phyloP scores from a whole-genome alignment of 805 yeast species.

The Cephaloascus fragrans region DNA sequence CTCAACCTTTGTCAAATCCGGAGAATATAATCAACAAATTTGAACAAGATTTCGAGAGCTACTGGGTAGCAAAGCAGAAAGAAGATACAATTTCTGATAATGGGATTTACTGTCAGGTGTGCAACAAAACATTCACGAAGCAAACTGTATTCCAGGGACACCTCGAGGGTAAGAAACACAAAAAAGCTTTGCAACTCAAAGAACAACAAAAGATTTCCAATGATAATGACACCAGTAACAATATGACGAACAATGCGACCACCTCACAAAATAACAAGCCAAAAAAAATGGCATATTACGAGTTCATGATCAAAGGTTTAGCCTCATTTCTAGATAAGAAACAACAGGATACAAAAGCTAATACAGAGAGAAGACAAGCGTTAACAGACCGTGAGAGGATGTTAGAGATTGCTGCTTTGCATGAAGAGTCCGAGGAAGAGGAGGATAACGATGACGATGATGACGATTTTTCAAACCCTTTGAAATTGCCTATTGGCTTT shows the following conservation, averaged over 20 bases:
- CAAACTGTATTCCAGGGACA: slow-evolving; percentile 61
- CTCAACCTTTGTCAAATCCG: slow-evolving; percentile 38
- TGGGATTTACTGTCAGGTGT: slow-evolving; percentile 48
- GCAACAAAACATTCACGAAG: slow-evolving; percentile 56
- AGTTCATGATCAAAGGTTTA: slow-evolving; percentile 27
- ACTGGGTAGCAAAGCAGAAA: slow-evolving; percentile 1
- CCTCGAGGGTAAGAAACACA: slow-evolving; percentile 66
- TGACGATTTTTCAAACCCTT: slow-evolving; percentile 28
- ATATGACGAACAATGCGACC: background rate
- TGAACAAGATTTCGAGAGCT: slow-evolving; percentile 4
- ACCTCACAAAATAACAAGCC: slow-evolving; percentile 1
- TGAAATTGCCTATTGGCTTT: slow-evolving; percentile 67
- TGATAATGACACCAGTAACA: too few species aligned
- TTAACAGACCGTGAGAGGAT: slow-evolving; percentile 63
- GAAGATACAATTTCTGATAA: slow-evolving; percentile 3
- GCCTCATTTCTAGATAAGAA: slow-evolving; percentile 25
- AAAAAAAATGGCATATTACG: slow-evolving; percentile 12
- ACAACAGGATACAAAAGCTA: slow-evolving; percentile 41
- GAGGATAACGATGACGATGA: slow-evolving; percentile 29
- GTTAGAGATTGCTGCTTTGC: slow-evolving; percentile 38
- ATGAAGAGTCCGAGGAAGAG: slow-evolving; percentile 23
- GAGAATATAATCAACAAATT: slow-evolving; percentile 8
- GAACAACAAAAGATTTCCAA: too few species aligned
- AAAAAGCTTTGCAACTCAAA: slow-evolving; percentile 26
- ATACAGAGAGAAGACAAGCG: slow-evolving; percentile 55